Evolutionary conservation across 140 eudicot species (phyloP), one percentile per base, ranked within the genome.

Genomic region (Flaveria floridana): DNA sequence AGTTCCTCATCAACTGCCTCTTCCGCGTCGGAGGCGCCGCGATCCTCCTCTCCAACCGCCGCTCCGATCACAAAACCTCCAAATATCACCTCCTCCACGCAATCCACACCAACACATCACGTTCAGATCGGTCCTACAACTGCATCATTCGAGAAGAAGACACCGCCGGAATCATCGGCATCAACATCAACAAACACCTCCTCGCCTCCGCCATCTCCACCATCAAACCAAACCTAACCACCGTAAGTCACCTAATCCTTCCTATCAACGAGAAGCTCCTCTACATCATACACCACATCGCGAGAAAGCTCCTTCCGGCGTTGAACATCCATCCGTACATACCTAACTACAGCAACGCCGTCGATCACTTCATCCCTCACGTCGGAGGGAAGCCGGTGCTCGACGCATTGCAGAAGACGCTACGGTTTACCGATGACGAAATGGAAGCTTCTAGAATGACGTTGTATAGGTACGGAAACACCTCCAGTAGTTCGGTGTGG

Each of bases 361-460:
- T 83, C 20, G 78, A 83, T 30, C 90, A 86, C 70, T 86, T 86
- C 46, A 78, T 72, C 55, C 78, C 85, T 18, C 89, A 82, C 64
- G 86, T 84, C 5, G 90, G 90, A 18, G 87, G 84, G 16, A 80
- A 58, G 79, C 84, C 82, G 3, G 87, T 83, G 25, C 81, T 86
- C 20, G 84, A 86, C 11, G 84, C 73, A 4, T 65, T 86, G 56
- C 84, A 86, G 72, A 86, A 25, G 48, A 76, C 71, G 12, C 72
- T 86, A 0, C 70, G 82, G 26, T 64, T 83, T 44, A 65, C 44
- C 2, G 81, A 86, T 0, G 65, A 78, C n/a, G 48, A 65, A 0
- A 86, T 86, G 90, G 90, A 86, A 73, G 80, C 90, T 48, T 81
- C 87, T 3, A 80, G 90, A 77, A 86, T 86, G 90, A 86, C 90